Percentiles rank a stretch among this genome's conserved stretches.
phyloP scores from a whole-genome alignment of 202 grass and related monocot genomes.

The Zizania palustris region DNA sequence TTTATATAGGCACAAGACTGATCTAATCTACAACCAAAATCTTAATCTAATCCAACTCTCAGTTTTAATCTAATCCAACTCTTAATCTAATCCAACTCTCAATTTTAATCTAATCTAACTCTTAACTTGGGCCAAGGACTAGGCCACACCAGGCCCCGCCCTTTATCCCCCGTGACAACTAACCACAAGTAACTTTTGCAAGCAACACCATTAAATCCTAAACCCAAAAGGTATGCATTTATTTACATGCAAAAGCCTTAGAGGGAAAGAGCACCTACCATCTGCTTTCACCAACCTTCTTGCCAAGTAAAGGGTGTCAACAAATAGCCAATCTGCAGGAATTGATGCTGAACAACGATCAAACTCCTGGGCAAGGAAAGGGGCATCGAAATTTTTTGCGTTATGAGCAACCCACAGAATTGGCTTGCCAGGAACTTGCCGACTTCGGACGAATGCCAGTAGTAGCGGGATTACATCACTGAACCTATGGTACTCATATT shows the following conservation, averaged over 20 bases:
- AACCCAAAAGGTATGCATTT: not conserved
- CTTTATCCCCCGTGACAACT: too few species aligned
- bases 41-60: too few species aligned
- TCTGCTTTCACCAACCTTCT: constrained; percentile 43
- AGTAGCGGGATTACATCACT: constrained; percentile 57
- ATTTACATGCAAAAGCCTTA: constrained; percentile 5
- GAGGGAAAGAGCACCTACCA: constrained; percentile 42
- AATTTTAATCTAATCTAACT: too few species aligned
- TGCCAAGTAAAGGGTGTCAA: constrained; percentile 57
- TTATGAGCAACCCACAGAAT: constrained; percentile 77
- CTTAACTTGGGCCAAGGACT: too few species aligned
- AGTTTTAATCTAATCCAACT: too few species aligned
- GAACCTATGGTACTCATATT: constrained; percentile 58
- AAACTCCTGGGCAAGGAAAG: constrained; percentile 68
- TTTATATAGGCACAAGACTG: too few species aligned
- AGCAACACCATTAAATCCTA: not conserved
- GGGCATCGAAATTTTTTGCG: constrained; percentile 60
- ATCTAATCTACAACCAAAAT: too few species aligned
- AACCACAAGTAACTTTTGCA: not conserved
- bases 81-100: too few species aligned
- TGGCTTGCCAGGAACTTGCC: constrained; percentile 60
- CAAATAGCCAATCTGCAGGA: constrained; percentile 72
- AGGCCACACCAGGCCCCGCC: too few species aligned
- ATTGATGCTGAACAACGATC: constrained; percentile 48
- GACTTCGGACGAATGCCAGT: constrained; percentile 61